Evolutionary conservation across 129 eudicot genomes (phyloP).

Genomic region (Flaveria bidentis): DNA sequence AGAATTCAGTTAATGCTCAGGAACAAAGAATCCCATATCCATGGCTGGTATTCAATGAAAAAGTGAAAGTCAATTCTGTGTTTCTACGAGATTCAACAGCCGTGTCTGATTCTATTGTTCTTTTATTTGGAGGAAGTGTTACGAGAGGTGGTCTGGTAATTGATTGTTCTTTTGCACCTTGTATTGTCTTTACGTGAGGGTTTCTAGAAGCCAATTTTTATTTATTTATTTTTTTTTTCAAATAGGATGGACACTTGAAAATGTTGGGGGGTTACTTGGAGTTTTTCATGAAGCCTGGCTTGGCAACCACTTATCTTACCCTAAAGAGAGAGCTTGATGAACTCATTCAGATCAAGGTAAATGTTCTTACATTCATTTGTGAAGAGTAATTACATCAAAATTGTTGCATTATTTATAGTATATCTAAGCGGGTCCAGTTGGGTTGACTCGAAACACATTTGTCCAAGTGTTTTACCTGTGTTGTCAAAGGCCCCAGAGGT

Average conservation of each 20-base stretch:
- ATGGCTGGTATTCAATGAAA: constrained; percentile 94
- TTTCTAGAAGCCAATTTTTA: constrained; percentile 7
- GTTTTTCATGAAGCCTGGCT: constrained; percentile 85
- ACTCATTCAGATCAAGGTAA: constrained; percentile 78
- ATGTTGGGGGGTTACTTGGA: constrained; percentile 95
- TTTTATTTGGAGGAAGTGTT: constrained; percentile 81
- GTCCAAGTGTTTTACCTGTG: background rate
- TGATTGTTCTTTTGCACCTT: background rate
- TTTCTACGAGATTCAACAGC: constrained; percentile 94
- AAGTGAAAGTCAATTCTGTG: constrained; percentile 85
- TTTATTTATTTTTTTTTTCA: background rate
- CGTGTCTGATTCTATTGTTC: constrained; percentile 85
- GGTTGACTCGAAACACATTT: background rate
- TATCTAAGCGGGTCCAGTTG: too few species aligned
- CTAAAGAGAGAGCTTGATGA: constrained; percentile 81
- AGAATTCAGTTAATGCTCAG: constrained; percentile 93
- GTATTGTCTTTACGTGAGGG: background rate
- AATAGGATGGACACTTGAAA: constrained; percentile 91
- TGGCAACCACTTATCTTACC: constrained; percentile 61
- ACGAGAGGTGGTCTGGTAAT: constrained; percentile 70
- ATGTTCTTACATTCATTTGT: background rate
- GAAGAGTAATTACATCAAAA: background rate
- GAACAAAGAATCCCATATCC: constrained; percentile 79
- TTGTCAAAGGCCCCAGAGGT: background rate
- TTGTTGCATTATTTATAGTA: constrained; percentile 5